A percentile compares a stretch with the other conserved stretches of the same genome.
Evolutionary conservation across 257 asterid genomes (phyloP).

Genomic region (Mitragyna speciosa): DNA sequence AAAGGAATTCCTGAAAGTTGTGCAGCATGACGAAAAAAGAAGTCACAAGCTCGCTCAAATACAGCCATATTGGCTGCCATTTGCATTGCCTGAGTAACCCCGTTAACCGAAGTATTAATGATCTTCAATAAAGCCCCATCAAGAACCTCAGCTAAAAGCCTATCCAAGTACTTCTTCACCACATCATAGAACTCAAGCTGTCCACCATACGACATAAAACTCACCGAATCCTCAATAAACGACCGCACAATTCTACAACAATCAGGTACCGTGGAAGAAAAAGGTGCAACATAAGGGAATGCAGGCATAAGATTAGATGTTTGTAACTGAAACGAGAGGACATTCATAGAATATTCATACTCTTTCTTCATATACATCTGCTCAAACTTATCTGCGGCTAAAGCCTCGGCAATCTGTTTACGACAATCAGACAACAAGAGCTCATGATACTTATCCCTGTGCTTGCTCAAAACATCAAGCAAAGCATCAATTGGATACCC

Average conservation of each 20-base stretch:
- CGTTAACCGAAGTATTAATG: conserved; percentile 58
- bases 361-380: conserved; percentile 99
- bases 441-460: conserved; percentile 93
- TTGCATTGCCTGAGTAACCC: conserved; percentile 95
- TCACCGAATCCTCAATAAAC: conserved; percentile 88
- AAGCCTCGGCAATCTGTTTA: conserved; percentile 81
- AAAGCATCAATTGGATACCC: conserved; percentile 90
- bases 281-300: conserved; percentile 90
- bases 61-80: conserved; percentile 99
- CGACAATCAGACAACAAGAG: conserved; percentile 85
- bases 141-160: conserved; percentile 81
- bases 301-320: conserved; percentile 95
- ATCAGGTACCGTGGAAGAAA: conserved; percentile 91
- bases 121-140: conserved; percentile 81
- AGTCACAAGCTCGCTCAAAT: conserved; percentile 96
- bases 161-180: conserved; percentile 87
- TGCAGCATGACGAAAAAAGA: conserved; percentile 94
- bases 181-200: conserved; percentile 87
- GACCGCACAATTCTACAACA: conserved; percentile 96
- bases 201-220: conserved; percentile 94
- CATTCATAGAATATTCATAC: conserved; percentile 90
- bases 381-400: conserved; percentile 88
- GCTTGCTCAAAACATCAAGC: conserved; percentile 92
- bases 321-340: conserved; percentile 88
- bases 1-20: conserved; percentile 92